Percentiles rank a stretch among this genome's conserved stretches.
Conservation (phyloP, 169 alveolate species). For the Cardiosporidium cionae region DNA sequence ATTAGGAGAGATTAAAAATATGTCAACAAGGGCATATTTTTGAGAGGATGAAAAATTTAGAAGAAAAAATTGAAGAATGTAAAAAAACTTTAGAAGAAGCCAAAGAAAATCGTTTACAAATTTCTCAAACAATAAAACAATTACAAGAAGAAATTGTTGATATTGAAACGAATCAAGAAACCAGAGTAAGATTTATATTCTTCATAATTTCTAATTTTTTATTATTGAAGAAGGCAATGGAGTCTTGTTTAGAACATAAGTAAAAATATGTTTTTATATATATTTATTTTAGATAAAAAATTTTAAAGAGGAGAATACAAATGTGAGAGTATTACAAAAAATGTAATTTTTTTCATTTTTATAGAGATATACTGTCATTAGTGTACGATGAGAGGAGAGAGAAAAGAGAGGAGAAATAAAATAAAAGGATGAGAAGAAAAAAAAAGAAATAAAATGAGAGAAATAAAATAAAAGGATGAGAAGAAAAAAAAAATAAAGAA, state of each 20-base stretch:
- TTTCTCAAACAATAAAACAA: not conserved
- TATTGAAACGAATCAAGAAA: constrained; percentile 27
- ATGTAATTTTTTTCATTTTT: too few species aligned
- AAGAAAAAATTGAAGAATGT: not conserved
- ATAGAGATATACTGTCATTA: too few species aligned
- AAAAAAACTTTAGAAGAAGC: not conserved
- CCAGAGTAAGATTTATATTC: constrained; percentile 17
- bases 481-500: constrained; percentile 34
- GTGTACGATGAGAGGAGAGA: constrained; percentile 18
- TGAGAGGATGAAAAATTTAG: too few species aligned
- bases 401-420: constrained; percentile 31
- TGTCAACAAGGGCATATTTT: too few species aligned
- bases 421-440: constrained; percentile 24
- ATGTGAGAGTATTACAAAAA: too few species aligned
- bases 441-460: constrained; percentile 33
- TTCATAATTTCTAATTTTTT: not conserved
- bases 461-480: constrained; percentile 14
- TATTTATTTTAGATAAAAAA: too few species aligned
- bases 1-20: too few species aligned
- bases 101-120: not conserved
- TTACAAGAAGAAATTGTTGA: constrained; percentile 6
- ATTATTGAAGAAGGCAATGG: constrained; percentile 7
- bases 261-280: too few species aligned
- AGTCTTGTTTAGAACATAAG: constrained; percentile 25
- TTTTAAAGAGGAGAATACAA: too few species aligned